Base-by-base conservation (phyloP, 257 asterid species). In the Eustoma russellianum region DNA sequence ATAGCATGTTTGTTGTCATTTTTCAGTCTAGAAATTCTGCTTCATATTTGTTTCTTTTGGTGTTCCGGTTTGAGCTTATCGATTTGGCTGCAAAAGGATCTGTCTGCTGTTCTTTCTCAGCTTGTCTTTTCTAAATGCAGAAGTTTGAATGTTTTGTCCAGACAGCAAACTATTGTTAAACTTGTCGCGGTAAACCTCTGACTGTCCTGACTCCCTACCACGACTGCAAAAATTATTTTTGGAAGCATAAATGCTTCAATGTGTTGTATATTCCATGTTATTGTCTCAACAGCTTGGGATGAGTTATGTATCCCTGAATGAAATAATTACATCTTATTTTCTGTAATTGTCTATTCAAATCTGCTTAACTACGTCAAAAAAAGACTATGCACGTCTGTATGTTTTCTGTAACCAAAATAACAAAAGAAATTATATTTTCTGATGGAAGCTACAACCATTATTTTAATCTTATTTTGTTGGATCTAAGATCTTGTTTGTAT, bases 111-210 rank as follows among this genome's bases (percentile, higher is more conserved):
- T 53, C 28, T 18, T 9, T 49, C 33, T 64, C 41, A 41, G 18
- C 12, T 13, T 53, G 41, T 9, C 35, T 56, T 63, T 66, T 46
- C 46, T 50, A 47, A 17, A 50, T 76, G 81, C 93, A 91, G 98
- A 65, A 72, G 77, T 77, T 44, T 91, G 52, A 83, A 84, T 65
- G 77, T 69, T 60, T 77, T 91, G 55, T 83, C 80, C 79, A 77
- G 66, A 72, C 83, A 79, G 77, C 88, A 78, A 58, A 73, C 79
- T 38, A 65, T 65, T 47, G 73, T 81, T 61, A 87, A 71, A 69
- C 97, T 91, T 74, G 70, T 79, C 11, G 95, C 90, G 77, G 98
- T 91, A 85, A 77, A 52, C 10, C 53, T 56, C 46, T 64, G 62
- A 49, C 33, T 47, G n/a, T 59, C 53, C 41, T 57, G 41, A 60